phyloP scores from a whole-genome alignment of 2,329 filamentous ascomycete genomes.

The Epichloe aotearoae region DNA sequence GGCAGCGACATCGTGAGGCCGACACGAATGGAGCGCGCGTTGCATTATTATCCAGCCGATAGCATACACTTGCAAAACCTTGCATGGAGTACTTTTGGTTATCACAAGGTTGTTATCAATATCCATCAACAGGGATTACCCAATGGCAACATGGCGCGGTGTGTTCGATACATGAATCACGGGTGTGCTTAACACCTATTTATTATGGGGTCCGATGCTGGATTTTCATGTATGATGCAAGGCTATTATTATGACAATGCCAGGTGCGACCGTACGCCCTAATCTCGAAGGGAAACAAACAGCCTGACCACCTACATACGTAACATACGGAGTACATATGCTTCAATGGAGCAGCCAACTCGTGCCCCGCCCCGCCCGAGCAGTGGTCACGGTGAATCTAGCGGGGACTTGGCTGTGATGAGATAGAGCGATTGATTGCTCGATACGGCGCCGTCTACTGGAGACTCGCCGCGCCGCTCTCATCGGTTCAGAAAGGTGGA shows the following conservation, averaged over 20 bases:
- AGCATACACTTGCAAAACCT: too few relatives aligned
- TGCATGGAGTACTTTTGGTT: too few relatives aligned
- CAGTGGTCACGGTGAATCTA: neutral
- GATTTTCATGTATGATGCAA: neutral
- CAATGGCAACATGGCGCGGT: neutral
- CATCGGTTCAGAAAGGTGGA: conserved; percentile 4
- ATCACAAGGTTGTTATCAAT: neutral
- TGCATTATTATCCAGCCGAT: too few relatives aligned
- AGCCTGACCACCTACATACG: neutral
- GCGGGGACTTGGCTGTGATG: neutral
- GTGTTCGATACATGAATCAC: too few relatives aligned
- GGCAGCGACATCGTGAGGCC: neutral
- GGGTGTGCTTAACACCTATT: too few relatives aligned
- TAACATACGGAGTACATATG: neutral
- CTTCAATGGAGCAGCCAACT: neutral
- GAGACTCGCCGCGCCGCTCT: conserved; percentile 6
- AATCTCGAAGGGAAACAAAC: neutral
- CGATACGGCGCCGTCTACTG: conserved; percentile 1
- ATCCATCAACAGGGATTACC: neutral
- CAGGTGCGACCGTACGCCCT: neutral
- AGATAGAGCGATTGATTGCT: neutral
- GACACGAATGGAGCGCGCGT: too few relatives aligned
- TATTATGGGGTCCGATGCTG: neutral
- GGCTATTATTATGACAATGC: neutral
- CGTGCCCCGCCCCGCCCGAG: too few relatives aligned